Conservation (phyloP, 352 stramenopile species). For the Hyphochytrium catenoides region DNA sequence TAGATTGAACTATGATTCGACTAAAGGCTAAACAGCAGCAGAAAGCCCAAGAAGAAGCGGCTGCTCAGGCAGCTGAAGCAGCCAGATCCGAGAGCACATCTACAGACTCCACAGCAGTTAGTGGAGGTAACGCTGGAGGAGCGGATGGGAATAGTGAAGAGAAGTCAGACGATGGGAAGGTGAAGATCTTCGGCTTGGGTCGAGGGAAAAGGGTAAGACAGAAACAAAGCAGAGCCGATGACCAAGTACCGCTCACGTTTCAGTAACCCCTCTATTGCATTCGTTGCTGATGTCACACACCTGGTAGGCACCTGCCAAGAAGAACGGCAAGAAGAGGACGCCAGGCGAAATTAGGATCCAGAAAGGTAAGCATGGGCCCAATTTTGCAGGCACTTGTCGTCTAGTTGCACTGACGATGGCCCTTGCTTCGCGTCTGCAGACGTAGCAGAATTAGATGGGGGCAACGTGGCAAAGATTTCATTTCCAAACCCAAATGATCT, state of each 20-base stretch:
- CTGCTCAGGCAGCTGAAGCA: slow-evolving; percentile 11
- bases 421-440: slow-evolving; percentile 21
- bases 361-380: slow-evolving; percentile 52
- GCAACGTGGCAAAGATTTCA: slow-evolving; percentile 76
- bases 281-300: too few species aligned
- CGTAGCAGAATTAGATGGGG: slow-evolving; percentile 92
- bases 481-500: slow-evolving; percentile 94
- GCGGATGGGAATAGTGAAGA: slow-evolving; percentile 8
- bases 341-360: slow-evolving; percentile 94
- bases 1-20: slow-evolving; percentile 7
- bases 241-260: too few species aligned
- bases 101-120: too few species aligned
- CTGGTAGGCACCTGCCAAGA: too few species aligned
- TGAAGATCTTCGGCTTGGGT: slow-evolving; percentile 52
- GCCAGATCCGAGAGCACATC: slow-evolving; percentile 4
- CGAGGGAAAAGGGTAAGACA: slow-evolving; percentile 43
- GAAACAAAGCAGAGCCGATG: too few species aligned
- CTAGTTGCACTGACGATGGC: background rate
- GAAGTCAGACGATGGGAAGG: slow-evolving; percentile 17
- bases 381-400: background rate
- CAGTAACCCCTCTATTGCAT: too few species aligned
- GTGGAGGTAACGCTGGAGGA: slow-evolving; percentile 7
- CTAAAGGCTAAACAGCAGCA: slow-evolving; percentile 44
- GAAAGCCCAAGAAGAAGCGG: slow-evolving; percentile 49
- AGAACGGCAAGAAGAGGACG: slow-evolving; percentile 73